These are phyloP conservation scores for Leptographium radiaticola DNA, from an alignment of 2,329 filamentous ascomycete species.

Conservation along the genomic window DNA sequence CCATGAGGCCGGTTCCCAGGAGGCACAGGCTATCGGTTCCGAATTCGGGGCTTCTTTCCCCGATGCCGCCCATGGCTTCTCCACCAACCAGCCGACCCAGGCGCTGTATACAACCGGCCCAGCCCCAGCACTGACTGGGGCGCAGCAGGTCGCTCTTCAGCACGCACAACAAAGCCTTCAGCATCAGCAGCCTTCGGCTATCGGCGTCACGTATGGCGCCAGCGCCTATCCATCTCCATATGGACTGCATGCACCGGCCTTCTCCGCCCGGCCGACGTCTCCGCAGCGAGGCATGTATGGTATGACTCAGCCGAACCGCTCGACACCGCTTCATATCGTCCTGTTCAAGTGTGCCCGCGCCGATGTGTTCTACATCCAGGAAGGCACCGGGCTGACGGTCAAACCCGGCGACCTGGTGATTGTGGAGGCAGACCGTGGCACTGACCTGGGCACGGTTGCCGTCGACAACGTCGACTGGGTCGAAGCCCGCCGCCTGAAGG, in stretches of 20 bases:
- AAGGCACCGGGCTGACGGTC: conserved; percentile 82
- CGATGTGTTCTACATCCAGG: conserved; percentile 94
- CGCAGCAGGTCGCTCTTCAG: conserved; percentile 12
- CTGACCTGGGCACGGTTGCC: conserved; percentile 86
- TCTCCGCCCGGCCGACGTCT: conserved; percentile 39
- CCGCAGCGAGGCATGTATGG: conserved; percentile 50
- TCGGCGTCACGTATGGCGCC: not conserved
- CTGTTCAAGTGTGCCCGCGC: conserved; percentile 93
- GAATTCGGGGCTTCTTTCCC: conserved; percentile 28
- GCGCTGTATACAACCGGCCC: conserved; percentile 3
- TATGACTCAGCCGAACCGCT: conserved; percentile 47
- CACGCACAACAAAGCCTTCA: not conserved
- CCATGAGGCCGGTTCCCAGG: conserved; percentile 32
- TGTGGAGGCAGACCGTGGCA: conserved; percentile 91
- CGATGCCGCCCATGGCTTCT: conserved; percentile 19
- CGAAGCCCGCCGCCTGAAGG: conserved; percentile 76
- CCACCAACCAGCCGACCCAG: conserved; percentile 19
- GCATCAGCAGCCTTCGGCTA: conserved; percentile 2
- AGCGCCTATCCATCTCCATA: conserved; percentile 35
- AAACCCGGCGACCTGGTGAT: conserved; percentile 91
- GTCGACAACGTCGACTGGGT: conserved; percentile 80
- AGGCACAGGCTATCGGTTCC: conserved; percentile 25
- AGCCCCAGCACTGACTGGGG: conserved; percentile 22
- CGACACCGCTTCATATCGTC: conserved; percentile 72
- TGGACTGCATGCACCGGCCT: conserved; percentile 29